A percentile compares a stretch with the other conserved stretches of the same genome.
These are phyloP conservation scores for Rosa persica DNA, from an alignment of 306 rosid species.

Conservation along the genomic window DNA sequence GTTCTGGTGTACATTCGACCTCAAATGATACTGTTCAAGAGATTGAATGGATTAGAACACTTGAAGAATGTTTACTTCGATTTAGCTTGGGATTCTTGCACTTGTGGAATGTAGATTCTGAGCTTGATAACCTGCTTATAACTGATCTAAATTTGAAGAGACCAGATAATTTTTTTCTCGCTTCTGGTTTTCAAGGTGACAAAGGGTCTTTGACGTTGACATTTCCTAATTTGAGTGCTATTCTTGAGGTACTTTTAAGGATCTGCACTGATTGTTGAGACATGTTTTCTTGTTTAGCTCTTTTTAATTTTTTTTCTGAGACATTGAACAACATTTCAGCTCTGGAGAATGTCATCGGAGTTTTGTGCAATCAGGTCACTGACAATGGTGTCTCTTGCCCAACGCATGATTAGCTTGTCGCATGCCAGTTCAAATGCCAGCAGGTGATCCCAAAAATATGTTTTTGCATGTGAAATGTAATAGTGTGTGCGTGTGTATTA, in stretches of 20 bases:
- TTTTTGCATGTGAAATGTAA: conserved; percentile 13
- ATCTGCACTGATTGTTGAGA: conserved; percentile 34
- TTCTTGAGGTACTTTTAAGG: conserved; percentile 67
- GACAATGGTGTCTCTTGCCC: conserved; percentile 96
- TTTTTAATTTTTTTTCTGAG: conserved; percentile 41
- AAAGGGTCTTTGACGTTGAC: conserved; percentile 86
- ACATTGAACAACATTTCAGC: conserved; percentile 70
- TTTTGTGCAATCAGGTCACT: conserved; percentile 90
- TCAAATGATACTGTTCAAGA: conserved; percentile 39
- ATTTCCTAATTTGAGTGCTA: conserved; percentile 74
- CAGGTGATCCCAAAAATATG: conserved; percentile 51
- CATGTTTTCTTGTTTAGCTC: conserved; percentile 37
- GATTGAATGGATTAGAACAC: conserved; percentile 51
- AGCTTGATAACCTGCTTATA: conserved; percentile 77
- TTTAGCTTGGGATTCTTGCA: conserved; percentile 89
- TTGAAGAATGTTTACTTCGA: conserved; percentile 77
- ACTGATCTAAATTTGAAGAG: conserved; percentile 79
- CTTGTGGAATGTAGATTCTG: conserved; percentile 70
- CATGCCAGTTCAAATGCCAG: conserved; percentile 80
- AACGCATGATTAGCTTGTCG: conserved; percentile 80
- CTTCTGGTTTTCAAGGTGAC: conserved; percentile 92
- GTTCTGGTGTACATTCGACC: conserved; percentile 32
- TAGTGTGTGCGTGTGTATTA: not conserved
- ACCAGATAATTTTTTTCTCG: conserved; percentile 69
- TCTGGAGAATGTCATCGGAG: conserved; percentile 91